A percentile compares a stretch with the other conserved stretches of the same genome.
Conservation (phyloP, 345 rosid genomes). For the Rhodomyrtus tomentosa region DNA sequence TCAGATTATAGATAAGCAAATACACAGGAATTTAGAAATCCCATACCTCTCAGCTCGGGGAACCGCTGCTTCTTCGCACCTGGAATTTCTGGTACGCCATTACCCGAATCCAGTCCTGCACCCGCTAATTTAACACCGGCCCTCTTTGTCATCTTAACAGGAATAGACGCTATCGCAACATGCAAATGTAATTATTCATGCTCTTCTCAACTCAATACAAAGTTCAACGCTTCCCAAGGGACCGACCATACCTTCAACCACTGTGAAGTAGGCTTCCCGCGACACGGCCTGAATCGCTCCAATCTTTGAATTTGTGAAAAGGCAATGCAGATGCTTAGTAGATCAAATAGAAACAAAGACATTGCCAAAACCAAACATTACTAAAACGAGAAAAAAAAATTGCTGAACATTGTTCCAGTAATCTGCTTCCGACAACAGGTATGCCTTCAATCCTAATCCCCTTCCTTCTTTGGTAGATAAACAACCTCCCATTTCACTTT, state of each 20-base stretch:
- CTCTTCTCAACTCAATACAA: background rate
- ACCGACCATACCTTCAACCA: slow-evolving; percentile 34
- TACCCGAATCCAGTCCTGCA: slow-evolving; percentile 40
- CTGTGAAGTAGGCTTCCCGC: slow-evolving; percentile 63
- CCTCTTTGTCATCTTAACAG: background rate
- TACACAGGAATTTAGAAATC: background rate
- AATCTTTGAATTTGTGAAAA: slow-evolving; percentile 23
- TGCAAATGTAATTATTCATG: background rate
- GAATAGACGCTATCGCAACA: background rate
- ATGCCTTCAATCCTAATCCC: background rate
- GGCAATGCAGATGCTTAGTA: background rate
- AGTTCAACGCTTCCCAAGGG: background rate
- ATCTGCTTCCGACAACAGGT: background rate
- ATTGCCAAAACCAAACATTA: no score
- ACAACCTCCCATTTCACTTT: background rate
- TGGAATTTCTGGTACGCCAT: slow-evolving; percentile 18
- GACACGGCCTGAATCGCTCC: slow-evolving; percentile 84
- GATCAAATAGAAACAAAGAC: no score
- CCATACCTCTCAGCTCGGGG: slow-evolving; percentile 55
- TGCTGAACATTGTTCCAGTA: background rate
- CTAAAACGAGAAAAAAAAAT: no score
- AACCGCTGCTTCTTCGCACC: slow-evolving; percentile 36
- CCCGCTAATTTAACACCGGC: slow-evolving; percentile 3
- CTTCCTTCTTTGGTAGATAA: background rate
- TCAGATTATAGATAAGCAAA: background rate